These are phyloP conservation scores for Raphanus raphanistrum DNA, from an alignment of 345 rosid genomes.

Conservation along the genomic window DNA sequence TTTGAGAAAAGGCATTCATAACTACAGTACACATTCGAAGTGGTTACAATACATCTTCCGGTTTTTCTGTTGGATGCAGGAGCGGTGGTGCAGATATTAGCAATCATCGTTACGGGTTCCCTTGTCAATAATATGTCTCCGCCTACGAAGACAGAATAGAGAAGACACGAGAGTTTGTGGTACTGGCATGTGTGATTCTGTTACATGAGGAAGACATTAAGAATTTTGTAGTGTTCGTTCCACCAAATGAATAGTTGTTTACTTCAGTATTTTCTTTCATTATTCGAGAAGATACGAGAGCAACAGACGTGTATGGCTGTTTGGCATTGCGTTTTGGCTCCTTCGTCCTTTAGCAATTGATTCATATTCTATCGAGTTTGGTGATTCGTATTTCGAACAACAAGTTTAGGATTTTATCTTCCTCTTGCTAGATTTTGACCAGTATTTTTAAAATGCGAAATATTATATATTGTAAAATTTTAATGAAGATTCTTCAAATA, in stretches of 20 bases:
- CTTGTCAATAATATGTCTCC: conserved; percentile 75
- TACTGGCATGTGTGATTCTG: conserved; percentile 7
- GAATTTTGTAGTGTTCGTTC: conserved; percentile 10
- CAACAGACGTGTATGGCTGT: too few species aligned
- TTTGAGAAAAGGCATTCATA: too few species aligned
- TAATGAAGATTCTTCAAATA: too few species aligned
- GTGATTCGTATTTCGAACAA: too few species aligned
- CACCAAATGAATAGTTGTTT: background rate
- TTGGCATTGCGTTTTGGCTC: too few species aligned
- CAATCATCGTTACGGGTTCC: conserved; percentile 41
- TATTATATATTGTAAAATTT: too few species aligned
- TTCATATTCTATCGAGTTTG: too few species aligned
- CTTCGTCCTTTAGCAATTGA: too few species aligned
- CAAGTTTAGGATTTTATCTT: too few species aligned
- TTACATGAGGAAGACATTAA: conserved; percentile 7
- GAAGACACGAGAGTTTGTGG: background rate
- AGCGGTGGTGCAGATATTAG: conserved; percentile 47
- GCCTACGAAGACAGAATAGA: conserved; percentile 51
- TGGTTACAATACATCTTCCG: background rate
- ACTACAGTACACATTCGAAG: background rate
- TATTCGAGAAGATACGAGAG: background rate
- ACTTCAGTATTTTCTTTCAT: background rate
- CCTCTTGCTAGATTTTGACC: too few species aligned
- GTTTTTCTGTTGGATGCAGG: conserved; percentile 36
- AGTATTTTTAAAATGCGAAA: too few species aligned